phyloP scores from a whole-genome alignment of 345 rosid genomes.

The Citrus inodora region DNA sequence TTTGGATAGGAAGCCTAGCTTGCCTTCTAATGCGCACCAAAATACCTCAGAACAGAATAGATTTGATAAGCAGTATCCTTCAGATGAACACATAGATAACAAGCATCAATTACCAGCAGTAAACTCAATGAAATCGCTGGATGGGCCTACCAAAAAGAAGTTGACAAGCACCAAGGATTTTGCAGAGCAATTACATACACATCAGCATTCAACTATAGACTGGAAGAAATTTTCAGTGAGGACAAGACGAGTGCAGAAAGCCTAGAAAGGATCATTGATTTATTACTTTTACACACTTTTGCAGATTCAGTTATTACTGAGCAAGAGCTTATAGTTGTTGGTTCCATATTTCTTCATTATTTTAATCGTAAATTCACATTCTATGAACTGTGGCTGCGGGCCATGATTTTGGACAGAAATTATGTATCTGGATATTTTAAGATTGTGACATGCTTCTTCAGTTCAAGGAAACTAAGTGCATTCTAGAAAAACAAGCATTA shows the following conservation, averaged over 20 bases:
- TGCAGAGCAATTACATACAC: not conserved
- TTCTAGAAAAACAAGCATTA: not conserved
- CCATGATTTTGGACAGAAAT: not conserved
- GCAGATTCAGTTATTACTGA: not conserved
- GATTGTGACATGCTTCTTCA: not conserved
- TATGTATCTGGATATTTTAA: not conserved
- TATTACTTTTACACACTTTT: not conserved
- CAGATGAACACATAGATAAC: conserved; percentile 1
- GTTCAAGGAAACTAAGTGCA: not conserved
- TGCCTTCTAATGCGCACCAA: not conserved
- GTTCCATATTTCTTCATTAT: not conserved
- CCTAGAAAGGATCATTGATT: not conserved
- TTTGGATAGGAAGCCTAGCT: not conserved
- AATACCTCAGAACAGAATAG: not conserved
- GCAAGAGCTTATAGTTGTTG: not conserved
- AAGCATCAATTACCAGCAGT: not conserved
- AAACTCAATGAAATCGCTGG: not conserved
- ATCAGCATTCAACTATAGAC: conserved; percentile 10
- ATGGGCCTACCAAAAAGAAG: not conserved
- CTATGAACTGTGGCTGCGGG: not conserved
- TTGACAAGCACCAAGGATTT: not conserved
- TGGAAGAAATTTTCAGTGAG: conserved; percentile 25
- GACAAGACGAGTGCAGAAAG: conserved; percentile 4
- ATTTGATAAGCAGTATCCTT: conserved; percentile 2
- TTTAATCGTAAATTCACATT: not conserved